Conservation (phyloP, 805 yeast species). For the Lipomyces sp. region DNA sequence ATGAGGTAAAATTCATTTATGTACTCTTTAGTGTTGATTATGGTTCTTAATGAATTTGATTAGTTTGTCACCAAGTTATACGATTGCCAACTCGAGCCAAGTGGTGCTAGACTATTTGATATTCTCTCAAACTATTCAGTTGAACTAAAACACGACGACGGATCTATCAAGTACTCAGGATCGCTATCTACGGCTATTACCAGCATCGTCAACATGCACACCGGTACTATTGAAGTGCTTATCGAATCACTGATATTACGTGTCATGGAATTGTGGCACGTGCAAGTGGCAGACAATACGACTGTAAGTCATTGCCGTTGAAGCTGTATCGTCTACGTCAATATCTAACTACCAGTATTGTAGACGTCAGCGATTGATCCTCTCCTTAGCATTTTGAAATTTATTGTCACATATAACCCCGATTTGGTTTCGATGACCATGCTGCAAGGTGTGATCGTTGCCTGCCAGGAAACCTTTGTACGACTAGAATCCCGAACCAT, state of each 20-base stretch:
- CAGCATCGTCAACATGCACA: neutral
- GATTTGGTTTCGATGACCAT: neutral
- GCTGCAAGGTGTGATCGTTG: constrained; percentile 17
- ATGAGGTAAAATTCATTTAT: too few species aligned
- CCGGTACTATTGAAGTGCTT: neutral
- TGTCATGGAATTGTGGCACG: neutral
- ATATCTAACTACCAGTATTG: neutral
- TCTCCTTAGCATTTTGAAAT: constrained; percentile 13
- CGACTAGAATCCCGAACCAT: constrained; percentile 7
- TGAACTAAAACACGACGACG: neutral
- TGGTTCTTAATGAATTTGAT: neutral
- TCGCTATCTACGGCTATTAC: neutral
- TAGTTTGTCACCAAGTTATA: neutral
- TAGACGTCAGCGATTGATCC: neutral
- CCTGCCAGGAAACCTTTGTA: constrained; percentile 18
- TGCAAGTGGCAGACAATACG: neutral
- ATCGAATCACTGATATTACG: constrained; percentile 5
- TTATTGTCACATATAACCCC: neutral
- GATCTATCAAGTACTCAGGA: neutral
- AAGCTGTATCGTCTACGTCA: too few species aligned
- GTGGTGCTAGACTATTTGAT: neutral
- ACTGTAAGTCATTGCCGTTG: neutral
- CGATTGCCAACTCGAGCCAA: neutral
- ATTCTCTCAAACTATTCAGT: neutral
- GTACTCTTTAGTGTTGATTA: neutral